These are phyloP conservation scores for Wickerhamomyces canadensis DNA, from an alignment of 805 yeast species.

Conservation along the genomic window DNA sequence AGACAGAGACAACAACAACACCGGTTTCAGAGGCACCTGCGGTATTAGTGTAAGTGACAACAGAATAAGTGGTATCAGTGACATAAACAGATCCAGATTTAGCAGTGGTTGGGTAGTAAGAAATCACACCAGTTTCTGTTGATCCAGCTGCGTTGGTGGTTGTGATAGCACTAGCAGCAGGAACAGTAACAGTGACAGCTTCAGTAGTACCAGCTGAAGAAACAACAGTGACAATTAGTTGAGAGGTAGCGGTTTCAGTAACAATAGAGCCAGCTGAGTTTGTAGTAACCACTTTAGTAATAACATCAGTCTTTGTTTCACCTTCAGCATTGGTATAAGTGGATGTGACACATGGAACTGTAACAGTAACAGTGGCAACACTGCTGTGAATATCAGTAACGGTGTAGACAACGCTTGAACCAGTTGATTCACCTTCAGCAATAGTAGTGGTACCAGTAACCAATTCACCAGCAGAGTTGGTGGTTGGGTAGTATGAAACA, in stretches of 20 bases:
- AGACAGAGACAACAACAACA: neutral
- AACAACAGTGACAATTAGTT: neutral
- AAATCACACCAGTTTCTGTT: neutral
- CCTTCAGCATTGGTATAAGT: neutral
- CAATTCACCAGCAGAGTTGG: conserved; percentile 1
- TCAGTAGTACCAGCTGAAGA: neutral
- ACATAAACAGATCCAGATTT: neutral
- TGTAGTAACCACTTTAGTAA: conserved; percentile 2
- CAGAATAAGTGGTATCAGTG: neutral
- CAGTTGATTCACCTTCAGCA: no score
- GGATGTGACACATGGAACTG: conserved; percentile 1
- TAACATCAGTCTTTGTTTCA: neutral
- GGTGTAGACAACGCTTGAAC: neutral
- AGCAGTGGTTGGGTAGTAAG: neutral
- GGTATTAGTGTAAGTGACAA: neutral
- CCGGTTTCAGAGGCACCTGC: neutral
- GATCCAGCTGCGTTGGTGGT: neutral
- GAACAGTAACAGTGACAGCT: conserved; percentile 1
- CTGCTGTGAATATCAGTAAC: neutral
- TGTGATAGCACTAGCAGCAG: neutral
- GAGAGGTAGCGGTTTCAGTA: conserved; percentile 1
- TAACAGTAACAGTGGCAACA: conserved; percentile 1
- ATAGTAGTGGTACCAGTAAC: conserved; percentile 1
- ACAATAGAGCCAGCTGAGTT: neutral
- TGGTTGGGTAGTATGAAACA: conserved; percentile 22